phyloP scores from a whole-genome alignment of 306 rosid species.

The Cucumis melo region DNA sequence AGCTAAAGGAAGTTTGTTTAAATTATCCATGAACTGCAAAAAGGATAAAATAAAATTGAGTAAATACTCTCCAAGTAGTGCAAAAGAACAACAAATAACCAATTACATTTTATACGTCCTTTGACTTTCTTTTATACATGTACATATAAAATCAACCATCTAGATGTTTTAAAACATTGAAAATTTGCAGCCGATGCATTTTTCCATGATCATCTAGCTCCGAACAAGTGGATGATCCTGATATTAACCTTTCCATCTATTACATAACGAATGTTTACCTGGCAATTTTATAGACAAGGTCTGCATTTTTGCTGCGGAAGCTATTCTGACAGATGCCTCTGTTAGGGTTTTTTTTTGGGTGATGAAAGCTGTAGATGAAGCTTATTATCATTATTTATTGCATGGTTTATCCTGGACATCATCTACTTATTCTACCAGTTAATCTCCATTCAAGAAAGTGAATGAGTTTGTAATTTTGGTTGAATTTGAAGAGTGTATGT shows the following conservation, averaged over 20 bases:
- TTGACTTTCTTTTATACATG: neutral
- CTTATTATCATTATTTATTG: neutral
- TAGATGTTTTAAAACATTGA: neutral
- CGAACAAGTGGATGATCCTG: neutral
- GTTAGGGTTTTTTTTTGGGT: neutral
- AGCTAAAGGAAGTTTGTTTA: neutral
- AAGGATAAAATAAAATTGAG: neutral
- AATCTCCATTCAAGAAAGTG: neutral
- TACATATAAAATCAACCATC: neutral
- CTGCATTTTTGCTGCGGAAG: neutral
- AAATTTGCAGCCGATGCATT: neutral
- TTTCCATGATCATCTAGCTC: neutral
- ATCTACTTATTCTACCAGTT: neutral
- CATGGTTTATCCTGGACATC: neutral
- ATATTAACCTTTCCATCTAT: neutral
- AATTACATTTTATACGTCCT: neutral
- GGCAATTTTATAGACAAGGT: neutral
- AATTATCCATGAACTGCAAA: neutral
- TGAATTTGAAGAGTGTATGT: neutral
- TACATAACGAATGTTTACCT: neutral
- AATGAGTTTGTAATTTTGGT: neutral
- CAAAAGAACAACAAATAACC: neutral
- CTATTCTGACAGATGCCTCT: neutral
- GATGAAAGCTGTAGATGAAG: neutral
- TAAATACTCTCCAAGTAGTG: neutral